phyloP scores from a whole-genome alignment of 2,329 filamentous ascomycete species.

The Kalmusia sp. region DNA sequence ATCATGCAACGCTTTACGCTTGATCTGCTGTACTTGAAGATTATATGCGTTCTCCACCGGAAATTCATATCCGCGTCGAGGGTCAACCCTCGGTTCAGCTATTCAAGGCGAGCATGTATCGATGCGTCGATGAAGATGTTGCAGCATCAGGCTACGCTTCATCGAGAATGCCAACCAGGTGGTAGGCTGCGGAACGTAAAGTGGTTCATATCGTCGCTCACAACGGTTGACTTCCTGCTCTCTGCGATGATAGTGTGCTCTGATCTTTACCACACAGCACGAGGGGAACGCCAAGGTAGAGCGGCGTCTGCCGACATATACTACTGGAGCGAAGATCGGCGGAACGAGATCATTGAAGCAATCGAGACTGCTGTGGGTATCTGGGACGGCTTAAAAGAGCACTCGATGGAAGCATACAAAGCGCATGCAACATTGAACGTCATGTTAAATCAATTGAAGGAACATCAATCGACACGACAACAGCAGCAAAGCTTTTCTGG shows the following conservation, averaged over 20 bases:
- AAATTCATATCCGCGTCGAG: constrained; percentile 79
- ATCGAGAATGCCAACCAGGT: constrained; percentile 74
- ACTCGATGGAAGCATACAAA: constrained; percentile 90
- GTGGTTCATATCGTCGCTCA: constrained; percentile 81
- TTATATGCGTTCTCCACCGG: constrained; percentile 85
- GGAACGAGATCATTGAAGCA: constrained; percentile 76
- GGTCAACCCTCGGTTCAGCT: constrained; percentile 80
- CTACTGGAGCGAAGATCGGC: constrained; percentile 56
- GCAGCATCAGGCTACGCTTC: constrained; percentile 75
- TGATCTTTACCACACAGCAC: constrained; percentile 76
- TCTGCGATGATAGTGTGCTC: constrained; percentile 84
- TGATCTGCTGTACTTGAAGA: constrained; percentile 86
- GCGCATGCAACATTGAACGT: constrained; percentile 80
- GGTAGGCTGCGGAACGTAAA: constrained; percentile 76
- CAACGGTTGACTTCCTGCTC: constrained; percentile 84
- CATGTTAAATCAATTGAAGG: constrained; percentile 80
- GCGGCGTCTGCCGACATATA: constrained; percentile 46
- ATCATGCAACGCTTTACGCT: constrained; percentile 85
- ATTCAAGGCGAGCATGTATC: constrained; percentile 83
- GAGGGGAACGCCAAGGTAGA: constrained; percentile 49
- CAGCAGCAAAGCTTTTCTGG: constrained; percentile 39
- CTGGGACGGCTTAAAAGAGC: constrained; percentile 78
- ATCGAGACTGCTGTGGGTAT: constrained; percentile 78
- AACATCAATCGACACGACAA: constrained; percentile 46
- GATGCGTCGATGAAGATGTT: constrained; percentile 86